These are phyloP conservation scores for Cutaneotrichosporon sp. DNA, from an alignment of 1,284 basidiomycete genomes.

Conservation along the genomic window DNA sequence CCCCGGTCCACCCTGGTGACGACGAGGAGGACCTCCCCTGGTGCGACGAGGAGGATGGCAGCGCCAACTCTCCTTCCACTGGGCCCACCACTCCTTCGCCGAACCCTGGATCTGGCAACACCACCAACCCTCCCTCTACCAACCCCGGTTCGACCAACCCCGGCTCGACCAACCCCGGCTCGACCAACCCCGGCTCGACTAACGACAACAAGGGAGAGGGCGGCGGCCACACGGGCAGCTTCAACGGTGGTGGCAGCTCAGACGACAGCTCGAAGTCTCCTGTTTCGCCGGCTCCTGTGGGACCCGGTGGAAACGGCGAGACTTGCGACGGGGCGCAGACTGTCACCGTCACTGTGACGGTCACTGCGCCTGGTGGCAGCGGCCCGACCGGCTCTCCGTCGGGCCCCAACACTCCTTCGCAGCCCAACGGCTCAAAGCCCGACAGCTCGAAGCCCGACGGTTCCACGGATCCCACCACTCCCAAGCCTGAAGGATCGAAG, in stretches of 20 bases:
- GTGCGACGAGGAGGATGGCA: conserved; percentile 15
- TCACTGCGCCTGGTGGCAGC: background rate
- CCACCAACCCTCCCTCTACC: background rate
- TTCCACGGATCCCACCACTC: too few relatives aligned
- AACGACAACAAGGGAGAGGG: too few relatives aligned
- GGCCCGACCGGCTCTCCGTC: background rate
- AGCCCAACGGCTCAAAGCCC: conserved; percentile 32
- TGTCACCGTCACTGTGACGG: conserved; percentile 10
- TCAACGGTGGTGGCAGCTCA: too few relatives aligned
- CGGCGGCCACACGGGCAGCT: too few relatives aligned
- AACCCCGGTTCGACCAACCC: background rate
- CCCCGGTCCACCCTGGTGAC: background rate
- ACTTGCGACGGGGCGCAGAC: background rate
- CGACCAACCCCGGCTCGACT: background rate
- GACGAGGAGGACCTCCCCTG: conserved; percentile 15
- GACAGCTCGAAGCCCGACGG: too few relatives aligned
- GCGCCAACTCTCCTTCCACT: background rate
- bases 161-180: background rate
- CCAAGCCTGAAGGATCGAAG: too few relatives aligned
- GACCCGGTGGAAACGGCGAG: background rate
- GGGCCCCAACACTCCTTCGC: conserved; percentile 41
- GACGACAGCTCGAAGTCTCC: background rate
- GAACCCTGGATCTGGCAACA: background rate
- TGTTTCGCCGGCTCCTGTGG: background rate
- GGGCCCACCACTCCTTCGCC: conserved; percentile 22